Evolutionary conservation across 1,284 basidiomycete genomes (phyloP).

Genomic region (Leccinum subspadiceum): DNA sequence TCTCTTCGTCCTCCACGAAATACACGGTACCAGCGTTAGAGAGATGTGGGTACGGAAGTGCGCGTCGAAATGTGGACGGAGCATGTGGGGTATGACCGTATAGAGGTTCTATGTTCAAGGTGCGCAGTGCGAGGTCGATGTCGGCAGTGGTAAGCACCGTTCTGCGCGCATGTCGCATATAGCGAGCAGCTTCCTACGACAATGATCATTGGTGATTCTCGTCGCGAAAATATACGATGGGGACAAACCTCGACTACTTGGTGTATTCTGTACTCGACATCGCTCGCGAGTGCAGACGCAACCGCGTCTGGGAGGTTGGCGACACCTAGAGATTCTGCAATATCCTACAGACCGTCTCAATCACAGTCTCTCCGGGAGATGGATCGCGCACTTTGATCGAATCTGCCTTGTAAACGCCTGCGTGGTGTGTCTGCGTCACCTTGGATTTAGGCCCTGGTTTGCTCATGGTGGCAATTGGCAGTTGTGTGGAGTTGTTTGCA

Average conservation of each 20-base stretch:
- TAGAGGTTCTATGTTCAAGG: constrained; percentile 89
- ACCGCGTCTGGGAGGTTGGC: constrained; percentile 79
- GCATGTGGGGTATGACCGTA: constrained; percentile 77
- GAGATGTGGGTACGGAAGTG: constrained; percentile 62
- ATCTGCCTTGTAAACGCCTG: constrained; percentile 66
- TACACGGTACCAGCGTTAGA: constrained; percentile 72
- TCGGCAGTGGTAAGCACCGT: constrained; percentile 87
- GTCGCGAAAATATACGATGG: not conserved
- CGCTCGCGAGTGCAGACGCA: constrained; percentile 85
- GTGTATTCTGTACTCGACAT: constrained; percentile 96
- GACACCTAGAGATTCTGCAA: constrained; percentile 87
- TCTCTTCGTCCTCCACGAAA: constrained; percentile 95
- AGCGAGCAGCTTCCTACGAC: constrained; percentile 86
- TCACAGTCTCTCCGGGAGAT: constrained; percentile 13
- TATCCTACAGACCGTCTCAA: constrained; percentile 61
- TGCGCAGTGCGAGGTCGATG: constrained; percentile 91
- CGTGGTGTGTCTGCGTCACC: constrained; percentile 43
- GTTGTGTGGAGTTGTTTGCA: not conserved
- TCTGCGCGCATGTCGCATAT: constrained; percentile 92
- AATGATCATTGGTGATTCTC: not conserved
- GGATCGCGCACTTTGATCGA: constrained; percentile 52
- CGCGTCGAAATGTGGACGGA: constrained; percentile 72
- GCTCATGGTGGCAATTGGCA: constrained; percentile 37
- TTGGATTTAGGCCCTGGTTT: constrained; percentile 46
- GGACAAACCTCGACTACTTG: constrained; percentile 80